Evolutionary conservation across 2,329 filamentous ascomycete species (phyloP), one percentile per base, ranked within the genome.

Genomic region (Penicillium sp.): DNA sequence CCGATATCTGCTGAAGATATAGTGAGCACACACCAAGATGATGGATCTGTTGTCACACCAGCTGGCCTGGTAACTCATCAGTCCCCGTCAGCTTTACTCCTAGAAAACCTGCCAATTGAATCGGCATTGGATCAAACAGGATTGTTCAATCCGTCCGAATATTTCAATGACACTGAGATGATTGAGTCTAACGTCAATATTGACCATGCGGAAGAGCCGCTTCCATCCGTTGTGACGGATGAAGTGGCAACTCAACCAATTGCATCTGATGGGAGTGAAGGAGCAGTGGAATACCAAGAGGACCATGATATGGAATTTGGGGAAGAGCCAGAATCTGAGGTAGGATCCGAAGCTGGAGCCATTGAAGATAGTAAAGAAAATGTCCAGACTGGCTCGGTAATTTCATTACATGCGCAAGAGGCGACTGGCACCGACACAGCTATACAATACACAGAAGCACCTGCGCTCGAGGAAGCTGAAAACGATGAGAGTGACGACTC

Each of bases 241-340:
- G n/a, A 23, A 15, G 25, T 23, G 25, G 22, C 14, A 27, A 18
- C 23, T 23, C 33, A 27, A 14, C 23, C 22, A 18, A 27, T 11
- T 14, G 9, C 6, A 14, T 26, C 4, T n/a, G 22, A 40, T 12
- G 22, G 7, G 7, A 15, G 3, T 27, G n/a, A 18, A 27, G 23
- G 25, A 41, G 15, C n/a, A 11, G 35, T 25, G n/a, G 27, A 27
- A 11, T 6, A 26, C 4, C 42, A 26, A 45, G 42, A 45, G n/a
- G 23, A 45, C 5, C 23, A 26, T 12, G 51, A 37, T 11, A 49
- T 49, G 31, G 53, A 54, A 50, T 50, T 55, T 5, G 55, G 58
- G 41, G 37, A 53, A 18, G 54, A 51, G 43, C 11, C 33, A 22
- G 25, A 26, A 20, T 15, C 29, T 2, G 20, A 49, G 18, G 20